These are phyloP conservation scores for Scytalidium lignicola DNA, from an alignment of 2,329 filamentous ascomycete species.

Conservation along the genomic window DNA sequence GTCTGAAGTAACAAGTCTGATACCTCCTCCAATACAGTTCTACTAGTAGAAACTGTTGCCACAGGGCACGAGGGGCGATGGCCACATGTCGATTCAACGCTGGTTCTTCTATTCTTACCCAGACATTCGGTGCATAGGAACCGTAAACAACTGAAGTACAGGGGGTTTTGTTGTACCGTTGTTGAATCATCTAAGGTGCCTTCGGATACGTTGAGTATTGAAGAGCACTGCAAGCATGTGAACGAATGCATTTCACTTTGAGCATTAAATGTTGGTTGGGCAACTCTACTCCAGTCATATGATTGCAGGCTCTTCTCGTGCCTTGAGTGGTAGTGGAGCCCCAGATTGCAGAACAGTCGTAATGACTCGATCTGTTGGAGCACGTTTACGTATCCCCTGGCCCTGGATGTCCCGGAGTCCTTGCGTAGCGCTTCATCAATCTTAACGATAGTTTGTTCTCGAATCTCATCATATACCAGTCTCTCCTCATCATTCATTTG, in stretches of 20 bases:
- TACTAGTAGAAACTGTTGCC: constrained; percentile 7
- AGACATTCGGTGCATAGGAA: constrained; percentile 31
- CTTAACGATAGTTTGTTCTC: constrained; percentile 20
- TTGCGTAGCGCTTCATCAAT: constrained; percentile 31
- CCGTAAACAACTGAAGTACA: constrained; percentile 29
- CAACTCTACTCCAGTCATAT: neutral
- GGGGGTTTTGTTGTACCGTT: constrained; percentile 6
- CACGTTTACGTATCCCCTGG: constrained; percentile 33
- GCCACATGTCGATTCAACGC: constrained; percentile 22
- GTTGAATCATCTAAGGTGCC: neutral
- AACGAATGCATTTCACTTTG: constrained; percentile 20
- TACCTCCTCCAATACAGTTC: neutral
- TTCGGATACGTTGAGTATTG: constrained; percentile 2
- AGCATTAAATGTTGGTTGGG: constrained; percentile 25
- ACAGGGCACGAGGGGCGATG: constrained; percentile 19
- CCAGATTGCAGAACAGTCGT: constrained; percentile 41
- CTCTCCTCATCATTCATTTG: constrained; percentile 32
- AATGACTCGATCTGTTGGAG: constrained; percentile 41
- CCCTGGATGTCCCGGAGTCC: constrained; percentile 1
- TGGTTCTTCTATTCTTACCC: too few relatives aligned
- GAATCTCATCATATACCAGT: constrained; percentile 29
- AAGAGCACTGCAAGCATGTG: constrained; percentile 5
- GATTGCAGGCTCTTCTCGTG: constrained; percentile 7
- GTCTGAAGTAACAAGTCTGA: too few relatives aligned
- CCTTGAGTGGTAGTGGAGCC: constrained; percentile 34